Evolutionary conservation across 2,329 filamentous ascomycete genomes (phyloP), one percentile per base, ranked within the genome.

Genomic region (Aspergillus hortae): DNA sequence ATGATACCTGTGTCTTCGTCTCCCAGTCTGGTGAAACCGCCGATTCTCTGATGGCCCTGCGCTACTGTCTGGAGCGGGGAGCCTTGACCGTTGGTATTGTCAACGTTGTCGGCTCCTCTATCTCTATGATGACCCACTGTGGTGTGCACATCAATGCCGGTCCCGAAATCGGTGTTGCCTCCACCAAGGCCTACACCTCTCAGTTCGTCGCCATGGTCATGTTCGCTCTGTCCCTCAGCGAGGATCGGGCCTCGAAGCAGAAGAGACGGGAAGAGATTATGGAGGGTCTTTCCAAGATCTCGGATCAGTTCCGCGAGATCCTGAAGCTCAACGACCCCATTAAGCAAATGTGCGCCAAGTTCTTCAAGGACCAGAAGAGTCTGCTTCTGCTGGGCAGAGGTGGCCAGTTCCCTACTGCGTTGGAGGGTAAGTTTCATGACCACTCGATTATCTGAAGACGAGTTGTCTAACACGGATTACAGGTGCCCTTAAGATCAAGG

Each of bases 151-250:
- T 99, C 80, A 99, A 99, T 76, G 94, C 94, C 62, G 94, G 94
- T 52, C 94, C 94, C 49, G 94, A 99, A 75, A 97, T 99, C 59
- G 94, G 94, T 85, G 94, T 99, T 60, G 94, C 94, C 55, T 97
- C 92, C 44, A 99, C 94, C 74, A 99, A 99, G 82, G 94, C 94
- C 36, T 99, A 99, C 79, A 99, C 94, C 12, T 97, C 94, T 44
- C 94, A 99, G 74, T 99, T 97, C 74, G 90, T 99, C 68, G 95
- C 94, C 72, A 96, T 99, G 91, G 89, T 97, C 77, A 99, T 99
- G 94, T 97, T 99, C 67, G 94, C 94, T 6, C 81, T 99, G 58
- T 96, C 92, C 27, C 84, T 99, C 53, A 94, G 90, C 67, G 94
- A 99, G 78, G 94, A 99, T 75, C 90, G 94, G 64, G 90, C 92